phyloP scores from a whole-genome alignment of 2,329 filamentous ascomycete species.

The Aspergillus sclerotialis region DNA sequence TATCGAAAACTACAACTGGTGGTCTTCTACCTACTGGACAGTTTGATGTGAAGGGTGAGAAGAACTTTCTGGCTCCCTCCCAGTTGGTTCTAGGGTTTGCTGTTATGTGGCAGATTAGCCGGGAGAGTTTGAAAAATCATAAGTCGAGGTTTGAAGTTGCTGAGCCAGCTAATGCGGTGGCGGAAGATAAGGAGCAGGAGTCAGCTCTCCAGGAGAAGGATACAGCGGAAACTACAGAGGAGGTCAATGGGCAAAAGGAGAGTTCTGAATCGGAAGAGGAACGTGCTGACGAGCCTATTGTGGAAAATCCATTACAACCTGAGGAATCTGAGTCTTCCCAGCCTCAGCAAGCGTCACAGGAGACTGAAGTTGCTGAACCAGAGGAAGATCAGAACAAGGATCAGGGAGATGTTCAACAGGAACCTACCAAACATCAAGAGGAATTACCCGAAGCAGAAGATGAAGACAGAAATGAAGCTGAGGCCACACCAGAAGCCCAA shows the following conservation, averaged over 20 bases:
- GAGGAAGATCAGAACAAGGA: constrained; percentile 11
- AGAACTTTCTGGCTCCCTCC: constrained; percentile 83
- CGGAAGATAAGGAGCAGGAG: constrained; percentile 12
- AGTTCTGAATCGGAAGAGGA: constrained; percentile 13
- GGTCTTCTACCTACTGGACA: constrained; percentile 72
- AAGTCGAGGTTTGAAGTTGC: constrained; percentile 54
- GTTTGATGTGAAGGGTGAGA: constrained; percentile 77
- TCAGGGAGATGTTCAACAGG: constrained; percentile 10
- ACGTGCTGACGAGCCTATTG: constrained; percentile 5
- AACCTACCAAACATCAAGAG: constrained; percentile 13
- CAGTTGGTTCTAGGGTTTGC: constrained; percentile 83
- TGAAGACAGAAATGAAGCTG: constrained; percentile 24
- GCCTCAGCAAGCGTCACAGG: constrained; percentile 15
- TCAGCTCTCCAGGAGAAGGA: constrained; percentile 14
- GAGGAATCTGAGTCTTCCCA: constrained; percentile 9
- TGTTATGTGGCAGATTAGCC: constrained; percentile 79
- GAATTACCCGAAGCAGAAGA: constrained; percentile 21
- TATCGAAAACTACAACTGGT: constrained; percentile 77
- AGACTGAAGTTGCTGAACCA: constrained; percentile 27
- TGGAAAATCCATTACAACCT: constrained; percentile 12
- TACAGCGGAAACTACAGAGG: constrained; percentile 16
- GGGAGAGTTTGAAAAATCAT: constrained; percentile 76
- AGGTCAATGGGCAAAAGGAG: constrained; percentile 19
- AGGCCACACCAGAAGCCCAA: constrained; percentile 5
- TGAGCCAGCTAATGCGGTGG: constrained; percentile 15